phyloP scores from a whole-genome alignment of 306 rosid species.

The Alnus glutinosa region DNA sequence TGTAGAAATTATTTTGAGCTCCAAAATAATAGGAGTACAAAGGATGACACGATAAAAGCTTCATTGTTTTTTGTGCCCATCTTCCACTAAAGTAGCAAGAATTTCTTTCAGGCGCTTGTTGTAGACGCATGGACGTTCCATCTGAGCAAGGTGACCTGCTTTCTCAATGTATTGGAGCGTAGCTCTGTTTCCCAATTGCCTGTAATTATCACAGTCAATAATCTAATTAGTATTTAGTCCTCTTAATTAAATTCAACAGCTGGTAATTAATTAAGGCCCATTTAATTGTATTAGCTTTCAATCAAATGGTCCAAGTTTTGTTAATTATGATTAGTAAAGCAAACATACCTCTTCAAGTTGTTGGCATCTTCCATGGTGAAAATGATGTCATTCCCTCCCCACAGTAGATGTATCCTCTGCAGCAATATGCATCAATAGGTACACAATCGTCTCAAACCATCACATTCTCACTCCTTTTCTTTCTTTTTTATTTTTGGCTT shows the following conservation, averaged over 20 bases:
- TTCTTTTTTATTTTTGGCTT: too few species aligned
- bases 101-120: conserved; percentile 22
- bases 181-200: conserved; percentile 25
- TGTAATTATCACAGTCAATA: background rate
- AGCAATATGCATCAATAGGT: background rate
- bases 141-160: conserved; percentile 30
- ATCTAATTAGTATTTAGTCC: background rate
- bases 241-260: background rate
- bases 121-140: conserved; percentile 24
- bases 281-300: background rate
- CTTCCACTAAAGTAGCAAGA: background rate
- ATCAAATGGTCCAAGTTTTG: background rate
- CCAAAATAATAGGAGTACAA: background rate
- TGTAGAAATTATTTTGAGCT: too few species aligned
- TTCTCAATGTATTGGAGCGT: conserved; percentile 21
- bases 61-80: background rate
- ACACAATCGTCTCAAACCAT: too few species aligned
- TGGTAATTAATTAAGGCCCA: background rate
- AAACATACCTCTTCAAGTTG: conserved; percentile 17
- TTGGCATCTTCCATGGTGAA: conserved; percentile 25
- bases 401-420: conserved; percentile 29
- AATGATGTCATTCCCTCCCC: conserved; percentile 36
- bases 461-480: too few species aligned
- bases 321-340: background rate
- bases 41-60: background rate